phyloP scores from a whole-genome alignment of 345 rosid genomes.

The Arabidopsis suecica region DNA sequence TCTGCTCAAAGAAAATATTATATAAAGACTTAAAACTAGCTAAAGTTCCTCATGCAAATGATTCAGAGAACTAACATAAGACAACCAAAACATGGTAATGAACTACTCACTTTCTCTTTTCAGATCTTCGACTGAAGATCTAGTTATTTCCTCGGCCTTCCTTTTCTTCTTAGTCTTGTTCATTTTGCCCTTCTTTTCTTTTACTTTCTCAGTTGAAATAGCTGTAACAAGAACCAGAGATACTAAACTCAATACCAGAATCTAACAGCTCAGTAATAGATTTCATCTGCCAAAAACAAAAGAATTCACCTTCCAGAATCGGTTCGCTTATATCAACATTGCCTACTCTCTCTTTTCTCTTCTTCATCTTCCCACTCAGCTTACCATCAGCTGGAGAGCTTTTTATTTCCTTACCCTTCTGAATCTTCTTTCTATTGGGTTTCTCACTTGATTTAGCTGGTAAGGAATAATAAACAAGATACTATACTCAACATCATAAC shows the following conservation, averaged over 20 bases:
- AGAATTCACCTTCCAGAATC: constrained; percentile 6
- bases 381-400: constrained; percentile 20
- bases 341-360: constrained; percentile 23
- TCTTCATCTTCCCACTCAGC: constrained; percentile 23
- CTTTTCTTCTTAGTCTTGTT: constrained; percentile 38
- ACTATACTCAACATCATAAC: constrained; percentile 22
- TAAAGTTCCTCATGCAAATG: constrained; percentile 3
- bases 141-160: constrained; percentile 35
- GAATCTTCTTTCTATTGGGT: constrained; percentile 22
- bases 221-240: constrained; percentile 29
- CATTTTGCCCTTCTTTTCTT: constrained; percentile 34
- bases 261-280: not conserved
- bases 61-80: not conserved
- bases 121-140: constrained; percentile 25
- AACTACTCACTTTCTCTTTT: constrained; percentile 26
- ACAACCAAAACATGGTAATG: constrained; percentile 1
- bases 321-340: constrained; percentile 2
- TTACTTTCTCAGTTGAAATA: constrained; percentile 25
- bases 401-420: constrained; percentile 15
- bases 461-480: not conserved
- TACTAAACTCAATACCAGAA: constrained; percentile 26
- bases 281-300: not conserved
- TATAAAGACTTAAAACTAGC: not conserved
- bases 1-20: not conserved
- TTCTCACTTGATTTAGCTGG: constrained; percentile 39